Evolutionary conservation across 129 eudicot species (phyloP).

Genomic region (Rutidosis leptorrhynchoides): DNA sequence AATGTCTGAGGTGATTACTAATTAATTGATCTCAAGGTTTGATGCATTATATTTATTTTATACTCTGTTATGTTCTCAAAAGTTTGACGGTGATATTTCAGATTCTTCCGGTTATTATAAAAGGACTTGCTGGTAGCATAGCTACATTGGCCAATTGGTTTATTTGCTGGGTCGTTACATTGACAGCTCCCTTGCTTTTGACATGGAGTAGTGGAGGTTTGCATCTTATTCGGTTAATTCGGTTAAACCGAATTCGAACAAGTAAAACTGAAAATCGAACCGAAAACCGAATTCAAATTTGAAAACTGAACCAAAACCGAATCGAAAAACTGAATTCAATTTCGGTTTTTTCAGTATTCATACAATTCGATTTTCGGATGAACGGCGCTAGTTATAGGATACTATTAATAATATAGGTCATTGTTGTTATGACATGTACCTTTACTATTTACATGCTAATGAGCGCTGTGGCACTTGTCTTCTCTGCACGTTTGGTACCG

Average conservation of each 20-base stretch:
- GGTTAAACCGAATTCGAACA: no score
- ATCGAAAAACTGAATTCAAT: no score
- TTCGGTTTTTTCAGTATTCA: no score
- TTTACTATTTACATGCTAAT: slow-evolving; percentile 61
- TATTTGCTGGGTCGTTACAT: slow-evolving; percentile 65
- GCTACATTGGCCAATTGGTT: slow-evolving; percentile 86
- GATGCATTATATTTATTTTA: neutral
- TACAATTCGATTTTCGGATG: no score
- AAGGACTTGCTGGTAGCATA: slow-evolving; percentile 92
- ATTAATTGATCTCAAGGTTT: neutral
- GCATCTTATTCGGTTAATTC: neutral
- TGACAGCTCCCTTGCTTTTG: slow-evolving; percentile 77
- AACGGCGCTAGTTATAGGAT: no score
- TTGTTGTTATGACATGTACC: slow-evolving; percentile 47
- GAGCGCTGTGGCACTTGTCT: slow-evolving; percentile 51
- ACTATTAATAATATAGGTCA: slow-evolving; percentile 15
- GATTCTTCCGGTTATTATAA: slow-evolving; percentile 82
- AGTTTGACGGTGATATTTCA: slow-evolving; percentile 24
- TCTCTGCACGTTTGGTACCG: slow-evolving; percentile 63
- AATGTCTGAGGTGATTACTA: slow-evolving; percentile 76
- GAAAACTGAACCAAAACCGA: no score
- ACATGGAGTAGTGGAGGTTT: slow-evolving; percentile 88
- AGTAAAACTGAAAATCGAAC: no score
- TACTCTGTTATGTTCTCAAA: neutral
- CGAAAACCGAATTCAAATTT: no score